Evolutionary conservation across 108 stramenopile species (phyloP), one percentile per base, ranked within the genome.

Genomic region (Epithemia pelagica): DNA sequence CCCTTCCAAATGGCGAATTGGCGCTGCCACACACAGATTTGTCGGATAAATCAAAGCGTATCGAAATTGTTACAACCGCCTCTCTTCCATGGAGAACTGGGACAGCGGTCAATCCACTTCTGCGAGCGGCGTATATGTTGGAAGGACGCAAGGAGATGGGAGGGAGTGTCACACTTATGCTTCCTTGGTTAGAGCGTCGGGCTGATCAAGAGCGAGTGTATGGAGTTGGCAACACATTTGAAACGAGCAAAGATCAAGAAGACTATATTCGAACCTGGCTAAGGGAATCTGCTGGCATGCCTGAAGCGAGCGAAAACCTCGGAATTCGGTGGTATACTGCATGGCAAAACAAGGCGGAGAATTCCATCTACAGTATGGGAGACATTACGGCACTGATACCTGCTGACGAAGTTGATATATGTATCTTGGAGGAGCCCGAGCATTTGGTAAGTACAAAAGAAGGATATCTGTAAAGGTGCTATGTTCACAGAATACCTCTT

Each of bases 21-120:
- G 74, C 88, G 0, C 28, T 87, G 19, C 85, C 90, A 20, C 74
- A 87, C 64, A 91, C 93, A 0, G 81, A 91, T 69, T 69, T 95
- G 62, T 37, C 76, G 8, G 85, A 88, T 55, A 77, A 72, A n/a
- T 77, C 82, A 19, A 85, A 89, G 61, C 80, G 73, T n/a, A 87
- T 96, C 57, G 85, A 77, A 79, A 88, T 96, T 10, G 90, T 96
- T 10, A 96, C 95, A 5, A 93, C 95, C 0, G 95, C 92, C 20
- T 64, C 90, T 1, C 59, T 96, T 19, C 95, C 95, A 10, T 96
- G 95, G 95, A 89, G 86, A 84, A 96, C 95, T 33, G 95, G 95
- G 7, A 96, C 95, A 5, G 92, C 95, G 18, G 91, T 96, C 61
- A 96, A 96, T 67, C 95, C 95, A 26, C 75, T 96, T 0, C 71